These are phyloP conservation scores for Fusarium ramigenum DNA, from an alignment of 2,329 filamentous ascomycete genomes.

Conservation along the genomic window DNA sequence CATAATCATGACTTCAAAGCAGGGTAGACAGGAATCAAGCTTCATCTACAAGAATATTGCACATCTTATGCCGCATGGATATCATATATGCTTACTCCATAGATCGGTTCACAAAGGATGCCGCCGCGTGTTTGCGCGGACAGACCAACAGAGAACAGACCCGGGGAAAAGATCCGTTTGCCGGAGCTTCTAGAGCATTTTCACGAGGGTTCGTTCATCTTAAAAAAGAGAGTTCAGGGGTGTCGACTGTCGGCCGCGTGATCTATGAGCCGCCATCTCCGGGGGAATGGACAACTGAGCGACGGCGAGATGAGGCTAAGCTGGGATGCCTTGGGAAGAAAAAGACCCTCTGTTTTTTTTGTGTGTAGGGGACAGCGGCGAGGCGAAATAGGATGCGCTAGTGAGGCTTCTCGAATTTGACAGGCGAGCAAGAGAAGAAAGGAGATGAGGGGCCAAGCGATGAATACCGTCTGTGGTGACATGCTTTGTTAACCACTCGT, in stretches of 20 bases:
- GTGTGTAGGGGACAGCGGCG: slow-evolving; percentile 11
- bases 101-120: slow-evolving; percentile 14
- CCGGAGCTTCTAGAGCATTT: slow-evolving; percentile 36
- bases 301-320: slow-evolving; percentile 37
- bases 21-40: not conserved
- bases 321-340: slow-evolving; percentile 17
- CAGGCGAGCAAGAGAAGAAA: slow-evolving; percentile 3
- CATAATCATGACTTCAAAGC: not conserved
- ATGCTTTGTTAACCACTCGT: slow-evolving; percentile 8
- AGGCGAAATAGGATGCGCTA: slow-evolving; percentile 22
- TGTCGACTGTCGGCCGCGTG: slow-evolving; percentile 32
- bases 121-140: not conserved
- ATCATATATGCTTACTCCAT: not conserved
- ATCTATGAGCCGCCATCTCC: slow-evolving; percentile 44
- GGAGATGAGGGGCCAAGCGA: slow-evolving; percentile 14
- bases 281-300: slow-evolving; percentile 26
- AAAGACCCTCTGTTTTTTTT: not conserved
- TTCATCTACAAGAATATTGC: not conserved
- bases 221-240: slow-evolving; percentile 32
- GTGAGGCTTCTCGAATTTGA: slow-evolving; percentile 29
- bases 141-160: not conserved
- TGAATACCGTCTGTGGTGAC: not conserved
- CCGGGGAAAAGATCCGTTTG: slow-evolving; percentile 30
- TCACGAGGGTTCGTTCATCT: slow-evolving; percentile 32
- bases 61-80: slow-evolving; percentile 14